Evolutionary conservation across 345 rosid genomes (phyloP).

Genomic region (Citrus hindsii): DNA sequence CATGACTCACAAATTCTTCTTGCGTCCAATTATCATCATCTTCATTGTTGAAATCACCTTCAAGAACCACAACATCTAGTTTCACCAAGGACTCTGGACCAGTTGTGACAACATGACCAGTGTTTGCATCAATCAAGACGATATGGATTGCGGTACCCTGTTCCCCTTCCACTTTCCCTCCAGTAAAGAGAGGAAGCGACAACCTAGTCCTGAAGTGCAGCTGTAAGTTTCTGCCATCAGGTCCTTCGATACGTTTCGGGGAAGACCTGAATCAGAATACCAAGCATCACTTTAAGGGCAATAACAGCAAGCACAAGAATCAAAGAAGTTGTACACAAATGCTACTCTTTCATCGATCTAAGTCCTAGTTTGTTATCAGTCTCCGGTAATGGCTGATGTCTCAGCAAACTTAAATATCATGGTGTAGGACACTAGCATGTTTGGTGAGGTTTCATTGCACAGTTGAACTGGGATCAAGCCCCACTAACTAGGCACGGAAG

Average conservation of each 20-base stretch:
- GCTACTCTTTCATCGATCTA: not conserved
- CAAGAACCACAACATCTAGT: constrained; percentile 87
- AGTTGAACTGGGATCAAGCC: not conserved
- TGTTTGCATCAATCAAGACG: constrained; percentile 58
- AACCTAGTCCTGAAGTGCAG: constrained; percentile 77
- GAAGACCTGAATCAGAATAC: constrained; percentile 51
- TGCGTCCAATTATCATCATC: constrained; percentile 73
- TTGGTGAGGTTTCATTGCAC: not conserved
- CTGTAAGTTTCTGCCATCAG: constrained; percentile 78
- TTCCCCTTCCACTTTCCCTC: constrained; percentile 97
- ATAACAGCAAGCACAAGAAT: not conserved
- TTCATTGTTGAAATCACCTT: constrained; percentile 92
- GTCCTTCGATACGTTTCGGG: constrained; percentile 75
- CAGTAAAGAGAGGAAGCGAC: constrained; percentile 91
- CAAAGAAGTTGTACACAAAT: not conserved
- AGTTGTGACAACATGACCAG: constrained; percentile 63
- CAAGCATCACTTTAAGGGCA: not conserved
- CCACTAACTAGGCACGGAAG: not conserved
- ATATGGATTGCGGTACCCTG: constrained; percentile 87
- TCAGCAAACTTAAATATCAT: not conserved
- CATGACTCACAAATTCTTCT: constrained; percentile 83
- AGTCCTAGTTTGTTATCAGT: too few relatives aligned
- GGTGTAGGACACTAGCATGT: not conserved
- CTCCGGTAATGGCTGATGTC: too few relatives aligned
- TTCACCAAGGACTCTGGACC: constrained; percentile 76